Evolutionary conservation across 306 rosid species (phyloP), one percentile per base, ranked within the genome.

Genomic region (Arachis hypogaea): DNA sequence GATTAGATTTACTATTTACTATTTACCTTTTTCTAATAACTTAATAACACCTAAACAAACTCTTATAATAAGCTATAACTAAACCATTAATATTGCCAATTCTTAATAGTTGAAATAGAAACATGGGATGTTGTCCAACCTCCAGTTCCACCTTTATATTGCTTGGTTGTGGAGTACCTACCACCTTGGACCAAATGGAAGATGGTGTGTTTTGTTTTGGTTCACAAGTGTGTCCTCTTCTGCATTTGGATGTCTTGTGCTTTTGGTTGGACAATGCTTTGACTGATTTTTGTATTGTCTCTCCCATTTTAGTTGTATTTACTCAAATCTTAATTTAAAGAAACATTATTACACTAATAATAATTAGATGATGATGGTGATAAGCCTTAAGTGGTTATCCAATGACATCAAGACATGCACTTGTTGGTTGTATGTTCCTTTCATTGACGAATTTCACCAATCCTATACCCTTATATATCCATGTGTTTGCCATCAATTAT

Each of bases 381-480:
- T 56, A 70, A 42, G 28, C 44, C 40, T 14, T 12, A 5, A 5
- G 59, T 28, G 22, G 45, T 68, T 68, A 46, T 47, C 61, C 45
- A 8, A 68, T 52, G 63, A 11, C 22, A 18, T 18, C n/a, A 11
- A 70, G 18, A 43, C 56, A 57, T 55, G 66, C 45, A 28, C n/a
- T 38, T 71, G 6, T 9, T 41, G 57, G 66, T 58, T 71, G 45
- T 65, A 43, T 57, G 74, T 69, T 69, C 58, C 65, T 69, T 50
- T 56, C 74, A 56, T 55, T 14, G 7, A 30, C 18, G 18, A 55
- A 38, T 54, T 40, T 54, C 73, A 9, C 50, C 28, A 11, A 41
- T 55, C 44, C 45, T 12, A 60, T 44, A 4, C 2, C 9, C 56
- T 9, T 46, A 46, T 54, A 6, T 16, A 18, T 49, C 14, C 9